Percentiles rank a stretch among this genome's conserved stretches.
Conservation (phyloP, 2,329 filamentous ascomycete species). For the Akanthomyces muscarius region DNA sequence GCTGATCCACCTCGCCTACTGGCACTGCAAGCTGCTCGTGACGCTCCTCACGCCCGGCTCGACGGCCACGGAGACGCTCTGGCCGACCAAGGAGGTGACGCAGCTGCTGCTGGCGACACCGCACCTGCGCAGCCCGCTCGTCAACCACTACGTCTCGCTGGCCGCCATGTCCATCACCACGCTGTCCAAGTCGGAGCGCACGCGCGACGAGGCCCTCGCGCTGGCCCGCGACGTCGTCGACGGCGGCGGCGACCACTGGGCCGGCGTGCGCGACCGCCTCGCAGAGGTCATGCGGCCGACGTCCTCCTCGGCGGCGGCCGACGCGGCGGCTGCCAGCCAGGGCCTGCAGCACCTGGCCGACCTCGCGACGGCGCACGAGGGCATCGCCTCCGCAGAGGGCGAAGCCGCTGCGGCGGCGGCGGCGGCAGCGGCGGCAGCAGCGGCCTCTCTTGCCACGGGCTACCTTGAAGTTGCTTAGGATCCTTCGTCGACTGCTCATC, state of each 20-base stretch:
- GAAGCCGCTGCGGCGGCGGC: conserved; percentile 20
- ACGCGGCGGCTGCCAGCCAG: conserved; percentile 42
- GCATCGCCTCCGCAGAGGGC: conserved; percentile 26
- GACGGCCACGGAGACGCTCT: conserved; percentile 54
- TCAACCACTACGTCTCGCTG: conserved; percentile 62
- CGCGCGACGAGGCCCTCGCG: conserved; percentile 53
- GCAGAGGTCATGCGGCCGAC: conserved; percentile 32
- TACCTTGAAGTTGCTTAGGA: conserved; percentile 32
- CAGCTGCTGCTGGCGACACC: conserved; percentile 53
- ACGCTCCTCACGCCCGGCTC: conserved; percentile 56
- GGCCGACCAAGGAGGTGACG: conserved; percentile 55
- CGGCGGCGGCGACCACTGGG: conserved; percentile 50
- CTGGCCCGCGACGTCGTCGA: conserved; percentile 55
- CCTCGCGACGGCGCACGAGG: conserved; percentile 44
- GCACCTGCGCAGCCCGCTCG: conserved; percentile 57
- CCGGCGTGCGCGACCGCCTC: conserved; percentile 47
- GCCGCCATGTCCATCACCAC: conserved; percentile 58
- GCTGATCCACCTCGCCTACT: conserved; percentile 63
- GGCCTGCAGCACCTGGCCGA: conserved; percentile 61
- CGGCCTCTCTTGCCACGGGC: conserved; percentile 32
- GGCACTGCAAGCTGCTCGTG: conserved; percentile 63
- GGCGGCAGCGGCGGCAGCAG: conserved; percentile 29
- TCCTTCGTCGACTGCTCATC: not conserved
- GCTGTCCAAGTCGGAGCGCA: conserved; percentile 51
- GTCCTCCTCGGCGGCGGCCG: conserved; percentile 26